Percentiles rank a stretch among this genome's conserved stretches.
Evolutionary conservation across 306 rosid species (phyloP).

Genomic region (Cucumis melo): DNA sequence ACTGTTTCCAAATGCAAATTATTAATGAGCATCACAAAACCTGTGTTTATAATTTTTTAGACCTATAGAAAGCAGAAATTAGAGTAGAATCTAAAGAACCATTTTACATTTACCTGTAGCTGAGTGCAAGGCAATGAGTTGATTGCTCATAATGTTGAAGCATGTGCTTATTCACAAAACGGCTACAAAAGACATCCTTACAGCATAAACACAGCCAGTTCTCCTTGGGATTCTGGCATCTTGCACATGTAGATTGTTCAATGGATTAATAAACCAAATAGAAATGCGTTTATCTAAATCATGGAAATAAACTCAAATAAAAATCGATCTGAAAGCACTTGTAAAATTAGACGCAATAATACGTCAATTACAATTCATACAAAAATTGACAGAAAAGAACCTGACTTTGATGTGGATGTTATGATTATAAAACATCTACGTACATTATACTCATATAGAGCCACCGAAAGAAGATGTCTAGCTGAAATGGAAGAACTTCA

Average conservation of each 20-base stretch:
- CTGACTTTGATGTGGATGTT: not conserved
- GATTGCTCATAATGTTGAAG: conserved; percentile 38
- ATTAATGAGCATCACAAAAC: not conserved
- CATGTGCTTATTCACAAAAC: conserved; percentile 85
- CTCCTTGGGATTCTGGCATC: conserved; percentile 64
- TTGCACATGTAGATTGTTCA: conserved; percentile 2
- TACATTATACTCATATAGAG: not conserved
- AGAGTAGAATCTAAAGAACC: not conserved
- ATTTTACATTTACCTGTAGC: conserved; percentile 43
- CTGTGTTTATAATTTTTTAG: not conserved
- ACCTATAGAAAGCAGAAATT: not conserved
- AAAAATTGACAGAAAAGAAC: not conserved
- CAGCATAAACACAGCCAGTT: conserved; percentile 77
- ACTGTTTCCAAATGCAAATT: conserved; percentile 18
- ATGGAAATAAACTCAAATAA: not conserved
- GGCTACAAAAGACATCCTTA: conserved; percentile 67
- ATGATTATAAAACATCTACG: not conserved
- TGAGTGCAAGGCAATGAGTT: conserved; percentile 50
- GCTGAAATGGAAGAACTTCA: not conserved
- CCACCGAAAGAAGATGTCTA: not conserved
- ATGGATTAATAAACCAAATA: not conserved
- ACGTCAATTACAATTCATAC: not conserved
- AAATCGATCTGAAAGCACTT: not conserved
- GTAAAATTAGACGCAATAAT: not conserved
- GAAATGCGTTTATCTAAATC: not conserved